Base-by-base conservation (phyloP, 2,329 filamentous ascomycete species). In the Uncinocarpus reesii region DNA sequence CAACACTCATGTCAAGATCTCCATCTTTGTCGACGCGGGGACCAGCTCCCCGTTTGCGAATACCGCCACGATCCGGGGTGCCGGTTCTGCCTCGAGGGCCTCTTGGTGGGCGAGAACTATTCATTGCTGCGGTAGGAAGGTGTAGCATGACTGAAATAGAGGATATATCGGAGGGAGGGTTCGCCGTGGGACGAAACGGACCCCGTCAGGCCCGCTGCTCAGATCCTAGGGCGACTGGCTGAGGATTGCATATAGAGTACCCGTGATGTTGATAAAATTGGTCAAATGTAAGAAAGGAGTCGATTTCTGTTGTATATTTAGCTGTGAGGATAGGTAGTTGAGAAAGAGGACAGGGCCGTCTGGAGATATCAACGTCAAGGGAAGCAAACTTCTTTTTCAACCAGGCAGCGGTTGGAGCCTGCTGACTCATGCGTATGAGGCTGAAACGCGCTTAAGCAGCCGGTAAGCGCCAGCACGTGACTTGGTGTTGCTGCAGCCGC, bases 1-100 rank as follows among this genome's bases (percentile, higher is more conserved):
- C 60, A 43, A 63, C 63, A 58, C 74, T 76, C 78, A 81, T 82
- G 37, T 72, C 67, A 51, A 81, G 61, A 60, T 82, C 79, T 28
- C 79, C 79, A 68, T 82, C 79, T 57, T 71, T 72, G 59, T 81
- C 78, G 46, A 74, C 63, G 50, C 71, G 67, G 42, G 63, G 60
- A 16, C 65, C 58, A 42, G 59, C 61, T 46, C 64, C 65, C 52
- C 71, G 68, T 64, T 77, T 77, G 53, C 71, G 67, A 47, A 77
- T 75, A 29, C 73, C 73, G 47, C 73, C 73, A 51, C 72, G 67
- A 52, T 66, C 62, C 44, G 62, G 41, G 6, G 48, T 49, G 20
- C 48, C 48, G n/a, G 52, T 47, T 16, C 48, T 46, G 47, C 59
- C 55, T 38, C 60, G 57, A 37, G 59, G 51, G 32, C 55, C 31